A percentile compares a stretch with the other conserved stretches of the same genome.
Evolutionary conservation across 2,329 filamentous ascomycete species (phyloP).

Genomic region (Epichloe hybrida): DNA sequence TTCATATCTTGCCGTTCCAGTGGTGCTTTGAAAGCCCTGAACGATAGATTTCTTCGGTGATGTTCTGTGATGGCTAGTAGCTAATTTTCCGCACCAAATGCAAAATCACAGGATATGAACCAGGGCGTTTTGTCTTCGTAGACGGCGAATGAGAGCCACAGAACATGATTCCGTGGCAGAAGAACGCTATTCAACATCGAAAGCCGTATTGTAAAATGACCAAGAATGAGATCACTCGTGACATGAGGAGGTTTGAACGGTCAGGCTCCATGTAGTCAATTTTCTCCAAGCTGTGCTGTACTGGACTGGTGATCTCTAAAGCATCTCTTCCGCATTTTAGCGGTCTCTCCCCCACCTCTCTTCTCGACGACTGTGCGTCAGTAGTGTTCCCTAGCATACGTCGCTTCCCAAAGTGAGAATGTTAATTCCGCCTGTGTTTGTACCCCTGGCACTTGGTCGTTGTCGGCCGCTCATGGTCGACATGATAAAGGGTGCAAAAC

Average conservation of each 20-base stretch:
- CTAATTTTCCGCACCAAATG: neutral
- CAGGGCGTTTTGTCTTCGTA: no score
- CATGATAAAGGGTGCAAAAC: no score
- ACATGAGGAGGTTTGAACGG: neutral
- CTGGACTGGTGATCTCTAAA: neutral
- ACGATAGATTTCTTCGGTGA: no score
- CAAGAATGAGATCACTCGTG: neutral
- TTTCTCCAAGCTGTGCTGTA: neutral
- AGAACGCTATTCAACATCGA: no score
- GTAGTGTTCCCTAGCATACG: no score
- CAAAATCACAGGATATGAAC: no score
- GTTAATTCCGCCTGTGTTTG: neutral
- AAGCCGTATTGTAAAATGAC: neutral
- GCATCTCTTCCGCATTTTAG: neutral
- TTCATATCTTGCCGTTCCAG: neutral
- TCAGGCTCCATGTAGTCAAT: neutral
- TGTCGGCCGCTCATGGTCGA: no score
- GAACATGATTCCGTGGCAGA: no score
- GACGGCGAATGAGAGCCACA: no score
- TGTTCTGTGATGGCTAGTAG: neutral
- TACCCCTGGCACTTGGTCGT: no score
- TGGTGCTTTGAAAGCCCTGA: neutral
- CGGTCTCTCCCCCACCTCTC: neutral
- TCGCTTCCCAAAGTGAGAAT: neutral
- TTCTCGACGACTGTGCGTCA: neutral